Evolutionary conservation across 2,329 filamentous ascomycete genomes (phyloP), one percentile per base, ranked within the genome.

Genomic region (Alternaria atra): DNA sequence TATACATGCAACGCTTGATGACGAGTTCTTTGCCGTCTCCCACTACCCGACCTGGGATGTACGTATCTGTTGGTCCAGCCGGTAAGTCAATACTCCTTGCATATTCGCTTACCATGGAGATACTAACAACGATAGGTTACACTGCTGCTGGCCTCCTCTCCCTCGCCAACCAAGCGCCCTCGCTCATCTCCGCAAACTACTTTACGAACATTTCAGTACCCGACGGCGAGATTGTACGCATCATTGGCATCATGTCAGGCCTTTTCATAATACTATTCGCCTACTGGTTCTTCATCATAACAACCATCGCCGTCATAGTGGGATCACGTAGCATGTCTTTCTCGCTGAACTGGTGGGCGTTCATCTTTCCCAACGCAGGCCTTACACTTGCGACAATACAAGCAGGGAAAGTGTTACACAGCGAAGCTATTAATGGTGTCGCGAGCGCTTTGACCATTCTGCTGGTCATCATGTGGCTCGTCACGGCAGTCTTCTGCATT

Each of bases 1-100:
- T 89, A 72, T 91, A 90, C 82, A 85, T 91, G 61, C 87, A 87
- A 32, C 85, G 90, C 6, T 80, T 92, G 20, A 90, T 92, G 86
- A 84, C 86, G 60, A 81, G 83, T 1, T 84, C 88, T 3, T 60
- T 86, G 5, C 84, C 84, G 1, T 71, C 76, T 6, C 76, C 80
- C 0, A 57, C 71, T 1, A 76, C 76, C 1, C 70, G 82, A n/a
- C 81, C 81, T 10, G 81, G 81, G 12, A 85, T 86, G 84, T 86
- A 82, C 65, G 83, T 86, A 17, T 81, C 82, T 1, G 84, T 86
- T 4, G 84, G 84, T 0, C 72, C 73, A 27, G 69, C 73, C 47
- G 72, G 71, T 73, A 63, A 35, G 63, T 58, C 20, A 4, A 29
- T 90, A 25, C 15, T n/a, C 39, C 13, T 13, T n/a, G 77, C 90